phyloP scores from a whole-genome alignment of 1,284 basidiomycete genomes.

The Papiliotrema fonsecae region DNA sequence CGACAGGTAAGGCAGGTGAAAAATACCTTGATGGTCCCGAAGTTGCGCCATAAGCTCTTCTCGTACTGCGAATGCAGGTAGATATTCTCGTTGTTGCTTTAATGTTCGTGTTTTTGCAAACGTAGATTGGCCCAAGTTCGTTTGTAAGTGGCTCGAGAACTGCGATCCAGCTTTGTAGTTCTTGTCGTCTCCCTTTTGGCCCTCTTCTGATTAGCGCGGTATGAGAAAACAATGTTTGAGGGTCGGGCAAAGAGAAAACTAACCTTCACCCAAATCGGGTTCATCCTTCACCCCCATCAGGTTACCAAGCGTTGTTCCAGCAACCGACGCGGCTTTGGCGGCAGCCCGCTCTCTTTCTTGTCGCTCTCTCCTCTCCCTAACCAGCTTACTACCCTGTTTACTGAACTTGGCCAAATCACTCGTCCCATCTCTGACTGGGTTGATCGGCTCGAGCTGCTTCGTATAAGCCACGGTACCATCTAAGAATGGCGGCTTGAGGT shows the following conservation, averaged over 20 bases:
- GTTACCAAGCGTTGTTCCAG: conserved; percentile 90
- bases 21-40: conserved; percentile 87
- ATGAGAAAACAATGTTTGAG: not conserved
- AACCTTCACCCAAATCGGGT: conserved; percentile 53
- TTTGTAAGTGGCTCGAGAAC: conserved; percentile 86
- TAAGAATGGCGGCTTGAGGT: conserved; percentile 95
- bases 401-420: conserved; percentile 94
- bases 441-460: conserved; percentile 93
- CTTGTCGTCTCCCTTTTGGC: conserved; percentile 59
- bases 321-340: conserved; percentile 86
- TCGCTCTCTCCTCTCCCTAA: conserved; percentile 92
- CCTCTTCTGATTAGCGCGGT: conserved; percentile 49
- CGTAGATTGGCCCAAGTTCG: conserved; percentile 67
- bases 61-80: conserved; percentile 95
- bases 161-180: conserved; percentile 92
- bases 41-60: conserved; percentile 87
- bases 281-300: conserved; percentile 97
- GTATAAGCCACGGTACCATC: conserved; percentile 96
- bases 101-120: conserved; percentile 80
- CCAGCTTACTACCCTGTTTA: conserved; percentile 88
- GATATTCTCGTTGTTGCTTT: conserved; percentile 92
- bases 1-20: not conserved
- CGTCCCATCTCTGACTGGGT: conserved; percentile 88
- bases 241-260: not conserved
- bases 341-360: conserved; percentile 93